Evolutionary conservation across 352 stramenopile species (phyloP), one percentile per base, ranked within the genome.

Genomic region (Phytophthora cryptogea): DNA sequence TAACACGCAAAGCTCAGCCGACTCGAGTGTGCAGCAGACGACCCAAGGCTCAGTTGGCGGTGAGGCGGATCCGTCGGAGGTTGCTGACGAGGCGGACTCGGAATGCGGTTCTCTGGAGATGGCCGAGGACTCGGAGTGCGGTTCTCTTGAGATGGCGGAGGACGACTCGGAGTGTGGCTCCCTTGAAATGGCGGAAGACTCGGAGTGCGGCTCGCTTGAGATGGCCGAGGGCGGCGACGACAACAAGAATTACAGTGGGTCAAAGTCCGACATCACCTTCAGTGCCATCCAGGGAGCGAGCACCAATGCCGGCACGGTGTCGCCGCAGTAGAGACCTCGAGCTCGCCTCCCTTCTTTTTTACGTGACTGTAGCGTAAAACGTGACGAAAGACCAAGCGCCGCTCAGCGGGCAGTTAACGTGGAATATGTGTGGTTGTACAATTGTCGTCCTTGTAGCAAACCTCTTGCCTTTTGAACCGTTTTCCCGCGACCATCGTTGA

Each of bases 251-350:
- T 68, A 56, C 40, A 66, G 28, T 11, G 51, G 66, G 14, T 63
- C 56, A 4, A 72, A 63, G 47, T 66, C 74, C 52, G 58, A 75
- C 52, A 72, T 81, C 26, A 60, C 67, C 54, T 80, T 80, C 52
- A 51, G 44, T 37, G 54, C 42, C 14, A 37, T 76, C 59, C 41
- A 66, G 5, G 45, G 43, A 11, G 44, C 61, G 5, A 43, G 47
- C 30, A 42, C 54, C 17, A 54, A 46, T n/a, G 49, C 60, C 17
- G 69, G 66, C 39, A 78, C 54, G 9, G 62, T 70, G 58, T 62
- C 46, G 13, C 49, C 55, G 30, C 35, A 68, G 27, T 71, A 71
- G 58, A 67, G 8, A 23, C 7, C 26, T 43, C 28, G 27, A 33
- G 42, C 32, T 39, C 8, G 3, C 27, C 36, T 57, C 20, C 40